These are phyloP conservation scores for Medicago lupulina DNA, from an alignment of 306 rosid species.

Conservation along the genomic window DNA sequence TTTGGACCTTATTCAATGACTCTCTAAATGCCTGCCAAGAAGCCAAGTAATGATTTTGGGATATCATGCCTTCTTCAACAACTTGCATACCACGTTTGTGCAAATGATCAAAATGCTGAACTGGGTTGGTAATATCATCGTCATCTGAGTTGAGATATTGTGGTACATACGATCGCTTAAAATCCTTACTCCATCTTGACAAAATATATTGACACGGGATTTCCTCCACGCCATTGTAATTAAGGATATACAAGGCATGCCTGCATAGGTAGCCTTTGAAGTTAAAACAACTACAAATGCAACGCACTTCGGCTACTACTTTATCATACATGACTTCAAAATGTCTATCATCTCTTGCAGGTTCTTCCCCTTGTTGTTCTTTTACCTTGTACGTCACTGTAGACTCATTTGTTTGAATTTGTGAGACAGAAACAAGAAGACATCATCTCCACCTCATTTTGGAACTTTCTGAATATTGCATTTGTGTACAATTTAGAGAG, in stretches of 20 bases:
- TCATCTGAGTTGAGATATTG: slow-evolving; percentile 66
- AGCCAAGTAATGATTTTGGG: slow-evolving; percentile 85
- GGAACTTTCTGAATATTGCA: slow-evolving; percentile 76
- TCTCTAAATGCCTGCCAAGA: slow-evolving; percentile 92
- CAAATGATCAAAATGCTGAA: slow-evolving; percentile 95
- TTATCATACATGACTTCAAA: slow-evolving; percentile 85
- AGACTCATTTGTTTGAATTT: slow-evolving; percentile 70
- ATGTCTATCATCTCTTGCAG: slow-evolving; percentile 48
- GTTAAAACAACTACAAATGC: slow-evolving; percentile 84
- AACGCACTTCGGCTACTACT: slow-evolving; percentile 76
- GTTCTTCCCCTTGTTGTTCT: slow-evolving; percentile 67
- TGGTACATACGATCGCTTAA: slow-evolving; percentile 75
- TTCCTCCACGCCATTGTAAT: slow-evolving; percentile 77
- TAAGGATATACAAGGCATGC: slow-evolving; percentile 82
- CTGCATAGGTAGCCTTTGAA: slow-evolving; percentile 91
- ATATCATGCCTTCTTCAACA: slow-evolving; percentile 88
- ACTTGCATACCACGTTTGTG: slow-evolving; percentile 88
- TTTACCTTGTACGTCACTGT: slow-evolving; percentile 68
- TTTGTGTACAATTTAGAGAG: slow-evolving; percentile 76
- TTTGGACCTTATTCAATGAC: slow-evolving; percentile 86
- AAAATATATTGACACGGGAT: slow-evolving; percentile 85
- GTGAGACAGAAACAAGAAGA: slow-evolving; percentile 71
- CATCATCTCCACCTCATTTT: slow-evolving; percentile 80
- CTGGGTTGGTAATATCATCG: slow-evolving; percentile 83
- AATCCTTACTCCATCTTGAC: slow-evolving; percentile 92